Evolutionary conservation across 257 asterid genomes (phyloP), one percentile per base, ranked within the genome.

Genomic region (Solanum verrucosum): DNA sequence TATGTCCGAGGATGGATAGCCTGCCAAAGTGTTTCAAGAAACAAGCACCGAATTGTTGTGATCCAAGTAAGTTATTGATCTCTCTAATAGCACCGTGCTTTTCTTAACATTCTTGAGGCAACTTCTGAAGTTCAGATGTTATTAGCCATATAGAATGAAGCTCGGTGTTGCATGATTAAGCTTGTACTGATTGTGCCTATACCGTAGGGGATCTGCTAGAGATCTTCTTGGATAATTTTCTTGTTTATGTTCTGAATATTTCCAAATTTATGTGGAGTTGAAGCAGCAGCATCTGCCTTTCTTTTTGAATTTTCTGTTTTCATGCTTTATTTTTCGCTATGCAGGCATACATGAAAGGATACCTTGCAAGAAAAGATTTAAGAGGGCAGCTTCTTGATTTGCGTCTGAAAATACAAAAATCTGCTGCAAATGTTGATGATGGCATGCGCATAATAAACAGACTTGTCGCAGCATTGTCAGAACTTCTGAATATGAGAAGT

Each of bases 341-440:
- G 89, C 93, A 96, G 99, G 92, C 99, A 25, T 91, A 90, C 92
- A 95, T 98, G 98, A 97, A 92, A 91, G 99, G 99, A 29, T 97
- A 93, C 93, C 91, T 92, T 87, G 97, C 97, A 42, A 92, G 99
- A 59, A 96, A 95, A 92, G 89, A 93, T 27, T 90, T 98, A 20
- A 93, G 89, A 91, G 95, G 74, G 67, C 95, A 95, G 89, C 90
- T 97, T 87, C 89, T 71, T 59, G 97, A 97, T 73, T 88, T 97
- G 90, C 95, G 98, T 60, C 87, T 87, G 91, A 92, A 98, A 90
- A 91, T 97, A 93, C 96, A 97, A 87, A 92, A 92, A 88, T 92
- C 99, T 88, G 99, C 99, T 86, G 94, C 98, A 84, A 96, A 97
- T 88, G 92, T 96, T 49, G 98, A 94, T 84, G 98, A 97, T 79